Conservation (phyloP, 352 stramenopile genomes). For the Phytophthora idaei region DNA sequence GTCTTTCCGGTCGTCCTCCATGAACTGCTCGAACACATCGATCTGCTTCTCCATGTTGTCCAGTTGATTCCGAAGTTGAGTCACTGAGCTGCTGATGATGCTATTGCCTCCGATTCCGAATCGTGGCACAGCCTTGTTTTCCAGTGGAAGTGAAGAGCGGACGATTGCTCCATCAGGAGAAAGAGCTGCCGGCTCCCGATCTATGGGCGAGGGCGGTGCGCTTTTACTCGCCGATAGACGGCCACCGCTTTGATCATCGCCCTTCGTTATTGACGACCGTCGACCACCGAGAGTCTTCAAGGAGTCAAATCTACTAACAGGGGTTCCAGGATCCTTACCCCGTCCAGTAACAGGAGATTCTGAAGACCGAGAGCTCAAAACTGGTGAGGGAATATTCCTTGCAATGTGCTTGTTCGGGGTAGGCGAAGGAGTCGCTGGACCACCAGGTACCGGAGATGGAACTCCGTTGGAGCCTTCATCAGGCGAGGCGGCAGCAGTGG, state of each 20-base stretch:
- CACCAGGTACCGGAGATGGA: conserved; percentile 32
- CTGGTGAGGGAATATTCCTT: conserved; percentile 38
- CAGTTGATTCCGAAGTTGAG: conserved; percentile 78
- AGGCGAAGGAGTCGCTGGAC: conserved; percentile 34
- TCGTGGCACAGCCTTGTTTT: conserved; percentile 22
- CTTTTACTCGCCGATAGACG: conserved; percentile 52
- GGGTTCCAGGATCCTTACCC: conserved; percentile 31
- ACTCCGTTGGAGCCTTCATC: conserved; percentile 24
- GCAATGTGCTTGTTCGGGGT: conserved; percentile 36
- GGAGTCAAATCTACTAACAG: conserved; percentile 31
- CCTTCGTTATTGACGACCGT: conserved; percentile 29
- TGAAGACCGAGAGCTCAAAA: conserved; percentile 31
- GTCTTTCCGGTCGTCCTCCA: conserved; percentile 88
- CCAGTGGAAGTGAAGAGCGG: conserved; percentile 38
- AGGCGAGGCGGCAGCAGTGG: conserved; percentile 30
- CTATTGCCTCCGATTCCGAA: conserved; percentile 47
- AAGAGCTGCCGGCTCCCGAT: conserved; percentile 37
- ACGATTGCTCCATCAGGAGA: conserved; percentile 39
- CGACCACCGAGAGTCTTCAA: conserved; percentile 38
- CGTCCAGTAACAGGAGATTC: conserved; percentile 34
- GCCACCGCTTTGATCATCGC: conserved; percentile 24
- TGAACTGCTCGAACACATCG: conserved; percentile 88
- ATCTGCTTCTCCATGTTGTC: conserved; percentile 91
- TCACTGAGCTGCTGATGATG: conserved; percentile 76
- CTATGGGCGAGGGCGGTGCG: conserved; percentile 57